These are phyloP conservation scores for Choiromyces venosus DNA, from an alignment of 495 filamentous ascomycete species.

Conservation along the genomic window DNA sequence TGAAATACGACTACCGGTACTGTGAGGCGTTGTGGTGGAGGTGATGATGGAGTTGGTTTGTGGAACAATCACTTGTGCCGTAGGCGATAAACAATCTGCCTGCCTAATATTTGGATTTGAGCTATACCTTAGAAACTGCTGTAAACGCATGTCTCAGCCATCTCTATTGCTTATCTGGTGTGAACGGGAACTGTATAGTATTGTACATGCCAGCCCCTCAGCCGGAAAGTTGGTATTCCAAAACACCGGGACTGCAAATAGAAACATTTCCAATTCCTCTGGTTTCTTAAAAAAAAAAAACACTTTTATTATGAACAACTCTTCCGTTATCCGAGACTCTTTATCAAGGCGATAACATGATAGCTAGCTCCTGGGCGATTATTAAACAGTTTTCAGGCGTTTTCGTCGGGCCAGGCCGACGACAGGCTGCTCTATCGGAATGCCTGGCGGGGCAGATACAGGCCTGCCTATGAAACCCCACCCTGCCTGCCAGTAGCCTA, in stretches of 20 bases:
- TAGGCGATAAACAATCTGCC: not conserved
- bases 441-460: not conserved
- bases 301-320: not conserved
- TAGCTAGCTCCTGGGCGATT: too few species aligned
- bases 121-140: not conserved
- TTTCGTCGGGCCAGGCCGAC: not conserved
- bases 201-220: not conserved
- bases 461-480: not conserved
- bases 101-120: not conserved
- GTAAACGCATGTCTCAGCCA: not conserved
- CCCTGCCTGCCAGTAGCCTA: not conserved
- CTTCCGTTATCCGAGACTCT: not conserved
- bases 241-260: not conserved
- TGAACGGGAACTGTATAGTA: not conserved
- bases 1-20: not conserved
- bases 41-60: not conserved
- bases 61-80: not conserved
- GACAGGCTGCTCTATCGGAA: not conserved
- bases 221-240: not conserved
- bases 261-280: not conserved
- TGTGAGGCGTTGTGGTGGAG: not conserved
- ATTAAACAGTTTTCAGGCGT: not conserved
- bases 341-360: too few species aligned
- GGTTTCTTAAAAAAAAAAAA: not conserved
- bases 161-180: not conserved